Percentiles rank a stretch among this genome's conserved stretches.
Evolutionary conservation across 805 yeast species (phyloP).

Genomic region (Candida caryicola): DNA sequence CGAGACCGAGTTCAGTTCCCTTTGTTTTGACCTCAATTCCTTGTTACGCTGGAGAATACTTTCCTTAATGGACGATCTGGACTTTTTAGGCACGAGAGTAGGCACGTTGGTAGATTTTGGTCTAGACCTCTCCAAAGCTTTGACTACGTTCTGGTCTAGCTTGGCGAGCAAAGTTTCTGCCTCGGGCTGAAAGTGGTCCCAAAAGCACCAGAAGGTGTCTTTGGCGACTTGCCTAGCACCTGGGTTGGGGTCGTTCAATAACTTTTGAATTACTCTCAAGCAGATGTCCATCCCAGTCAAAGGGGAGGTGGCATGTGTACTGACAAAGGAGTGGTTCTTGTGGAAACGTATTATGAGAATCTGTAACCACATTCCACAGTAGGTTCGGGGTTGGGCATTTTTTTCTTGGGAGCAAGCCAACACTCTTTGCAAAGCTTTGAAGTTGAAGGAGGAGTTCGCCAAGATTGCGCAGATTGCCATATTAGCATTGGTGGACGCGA

Average conservation of each 20-base stretch:
- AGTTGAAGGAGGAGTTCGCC: slow-evolving; percentile 51
- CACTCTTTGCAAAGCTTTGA: slow-evolving; percentile 50
- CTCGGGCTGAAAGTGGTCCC: slow-evolving; percentile 49
- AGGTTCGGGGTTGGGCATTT: slow-evolving; percentile 66
- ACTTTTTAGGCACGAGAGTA: slow-evolving; percentile 12
- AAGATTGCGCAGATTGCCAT: slow-evolving; percentile 55
- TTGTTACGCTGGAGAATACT: slow-evolving; percentile 44
- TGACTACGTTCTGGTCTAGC: slow-evolving; percentile 13
- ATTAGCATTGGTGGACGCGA: slow-evolving; percentile 59
- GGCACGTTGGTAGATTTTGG: slow-evolving; percentile 6
- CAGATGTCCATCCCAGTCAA: slow-evolving; percentile 36
- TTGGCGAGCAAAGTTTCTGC: slow-evolving; percentile 40
- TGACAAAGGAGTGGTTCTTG: slow-evolving; percentile 27
- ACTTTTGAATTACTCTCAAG: slow-evolving; percentile 52
- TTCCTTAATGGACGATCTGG: slow-evolving; percentile 49
- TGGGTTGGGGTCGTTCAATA: slow-evolving; percentile 77
- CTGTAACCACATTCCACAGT: slow-evolving; percentile 68
- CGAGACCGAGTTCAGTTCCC: slow-evolving; percentile 16
- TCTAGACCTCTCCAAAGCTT: slow-evolving; percentile 12
- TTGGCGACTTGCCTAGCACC: slow-evolving; percentile 75
- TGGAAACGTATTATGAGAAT: slow-evolving; percentile 55
- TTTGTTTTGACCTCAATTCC: slow-evolving; percentile 29
- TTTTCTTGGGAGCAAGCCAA: slow-evolving; percentile 60
- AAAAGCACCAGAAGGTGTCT: slow-evolving; percentile 68
- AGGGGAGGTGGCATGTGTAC: slow-evolving; percentile 15